A percentile compares a stretch with the other conserved stretches of the same genome.
Conservation (phyloP, 768 basidiomycete species). For the Termitomyces sp. region DNA sequence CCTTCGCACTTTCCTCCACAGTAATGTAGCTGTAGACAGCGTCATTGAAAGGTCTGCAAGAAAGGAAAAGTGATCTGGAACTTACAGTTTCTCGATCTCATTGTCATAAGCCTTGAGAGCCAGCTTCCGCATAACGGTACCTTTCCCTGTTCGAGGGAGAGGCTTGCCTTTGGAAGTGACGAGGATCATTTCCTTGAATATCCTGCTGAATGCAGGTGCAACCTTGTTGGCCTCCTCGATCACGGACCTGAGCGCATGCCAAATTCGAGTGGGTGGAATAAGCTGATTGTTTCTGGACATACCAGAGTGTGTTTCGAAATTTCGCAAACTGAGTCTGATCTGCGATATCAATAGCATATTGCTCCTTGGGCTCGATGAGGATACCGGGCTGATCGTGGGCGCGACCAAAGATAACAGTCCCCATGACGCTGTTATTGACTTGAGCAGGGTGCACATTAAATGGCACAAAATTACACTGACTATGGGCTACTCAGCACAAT, state of each 20-base stretch:
- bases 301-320: slow-evolving; percentile 31
- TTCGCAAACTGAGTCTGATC: slow-evolving; percentile 15
- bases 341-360: slow-evolving; percentile 17
- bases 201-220: slow-evolving; percentile 35
- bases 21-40: slow-evolving; percentile 20
- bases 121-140: slow-evolving; percentile 37
- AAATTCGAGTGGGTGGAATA: neutral
- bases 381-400: slow-evolving; percentile 23
- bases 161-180: slow-evolving; percentile 34
- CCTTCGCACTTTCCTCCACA: slow-evolving; percentile 19
- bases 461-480: slow-evolving; percentile 7
- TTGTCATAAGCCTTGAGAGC: slow-evolving; percentile 31
- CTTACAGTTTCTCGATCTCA: slow-evolving; percentile 36
- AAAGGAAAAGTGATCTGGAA: neutral
- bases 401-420: slow-evolving; percentile 33
- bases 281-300: neutral
- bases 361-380: slow-evolving; percentile 18
- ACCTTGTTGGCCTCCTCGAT: slow-evolving; percentile 38
- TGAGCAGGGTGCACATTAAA: neutral
- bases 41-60: neutral
- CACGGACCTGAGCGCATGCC: slow-evolving; percentile 20
- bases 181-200: slow-evolving; percentile 50
- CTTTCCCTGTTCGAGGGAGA: slow-evolving; percentile 40
- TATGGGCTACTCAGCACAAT: slow-evolving; percentile 15
- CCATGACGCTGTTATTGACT: slow-evolving; percentile 7